Evolutionary conservation across 148 eudicot species (phyloP).

Genomic region (Rhododendron williamsianum): DNA sequence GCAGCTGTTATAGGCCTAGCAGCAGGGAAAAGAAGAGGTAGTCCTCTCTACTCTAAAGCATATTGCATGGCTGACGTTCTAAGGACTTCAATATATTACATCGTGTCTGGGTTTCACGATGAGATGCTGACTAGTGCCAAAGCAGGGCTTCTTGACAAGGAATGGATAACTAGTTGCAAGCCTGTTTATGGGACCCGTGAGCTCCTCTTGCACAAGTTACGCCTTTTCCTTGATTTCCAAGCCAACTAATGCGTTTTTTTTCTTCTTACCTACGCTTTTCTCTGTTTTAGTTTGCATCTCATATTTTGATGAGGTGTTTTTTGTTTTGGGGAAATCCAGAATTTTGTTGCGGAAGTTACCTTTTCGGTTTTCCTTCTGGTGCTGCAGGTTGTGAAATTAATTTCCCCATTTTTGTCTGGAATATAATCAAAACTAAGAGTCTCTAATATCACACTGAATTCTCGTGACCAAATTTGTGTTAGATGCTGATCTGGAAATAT

Average conservation of each 20-base stretch:
- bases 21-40: conserved; percentile 50
- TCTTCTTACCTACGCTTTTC: not conserved
- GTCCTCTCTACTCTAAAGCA: conserved; percentile 63
- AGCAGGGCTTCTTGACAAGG: conserved; percentile 66
- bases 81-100: conserved; percentile 66
- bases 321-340: not conserved
- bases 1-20: conserved; percentile 29
- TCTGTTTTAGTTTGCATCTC: not conserved
- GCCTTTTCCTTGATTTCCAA: conserved; percentile 60
- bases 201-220: conserved; percentile 61
- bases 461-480: not conserved
- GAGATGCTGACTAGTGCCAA: conserved; percentile 70
- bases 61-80: conserved; percentile 76
- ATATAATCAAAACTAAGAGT: not conserved
- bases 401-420: not conserved
- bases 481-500: not conserved
- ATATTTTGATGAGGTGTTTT: not conserved
- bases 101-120: conserved; percentile 66
- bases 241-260: conserved; percentile 29
- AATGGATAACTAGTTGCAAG: conserved; percentile 56
- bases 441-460: not conserved
- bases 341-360: not conserved
- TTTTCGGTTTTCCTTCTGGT: not conserved
- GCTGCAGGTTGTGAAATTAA: not conserved
- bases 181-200: conserved; percentile 64